Conservation (phyloP, 371 early-diverging fungal species). For the Circinella umbellata region DNA sequence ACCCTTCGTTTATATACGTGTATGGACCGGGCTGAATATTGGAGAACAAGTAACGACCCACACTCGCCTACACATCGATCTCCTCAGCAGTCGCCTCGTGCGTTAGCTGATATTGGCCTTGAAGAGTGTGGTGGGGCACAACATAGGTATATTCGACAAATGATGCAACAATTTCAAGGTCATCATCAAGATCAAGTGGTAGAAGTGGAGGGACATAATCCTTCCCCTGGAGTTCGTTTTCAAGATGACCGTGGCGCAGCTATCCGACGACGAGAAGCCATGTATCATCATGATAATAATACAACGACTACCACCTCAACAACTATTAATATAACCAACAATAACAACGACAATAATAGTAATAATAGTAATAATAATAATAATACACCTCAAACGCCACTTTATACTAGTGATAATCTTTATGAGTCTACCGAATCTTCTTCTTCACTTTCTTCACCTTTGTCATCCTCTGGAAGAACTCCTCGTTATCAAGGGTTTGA, state of each 20-base stretch:
- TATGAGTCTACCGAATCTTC: background rate
- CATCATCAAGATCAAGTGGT: background rate
- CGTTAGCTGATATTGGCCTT: conserved; percentile 14
- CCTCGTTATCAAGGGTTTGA: conserved; percentile 4
- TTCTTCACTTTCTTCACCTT: conserved; percentile 2
- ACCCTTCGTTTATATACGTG: background rate
- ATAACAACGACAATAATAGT: background rate
- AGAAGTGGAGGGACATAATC: background rate
- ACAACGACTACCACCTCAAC: background rate
- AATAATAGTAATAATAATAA: background rate
- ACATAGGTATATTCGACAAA: background rate
- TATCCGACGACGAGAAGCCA: background rate
- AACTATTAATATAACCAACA: background rate
- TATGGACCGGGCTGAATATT: conserved; percentile 11
- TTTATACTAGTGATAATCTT: background rate
- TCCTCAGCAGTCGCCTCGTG: conserved; percentile 18
- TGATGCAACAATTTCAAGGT: background rate
- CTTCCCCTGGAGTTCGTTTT: background rate
- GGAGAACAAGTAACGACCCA: conserved; percentile 14
- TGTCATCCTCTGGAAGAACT: background rate
- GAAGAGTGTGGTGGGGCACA: conserved; percentile 8
- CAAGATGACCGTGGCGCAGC: conserved; percentile 1
- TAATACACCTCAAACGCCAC: background rate
- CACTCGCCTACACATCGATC: conserved; percentile 33
- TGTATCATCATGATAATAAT: background rate